Evolutionary conservation across 371 early-diverging fungal genomes (phyloP).

Genomic region (Entomophthora muscae): DNA sequence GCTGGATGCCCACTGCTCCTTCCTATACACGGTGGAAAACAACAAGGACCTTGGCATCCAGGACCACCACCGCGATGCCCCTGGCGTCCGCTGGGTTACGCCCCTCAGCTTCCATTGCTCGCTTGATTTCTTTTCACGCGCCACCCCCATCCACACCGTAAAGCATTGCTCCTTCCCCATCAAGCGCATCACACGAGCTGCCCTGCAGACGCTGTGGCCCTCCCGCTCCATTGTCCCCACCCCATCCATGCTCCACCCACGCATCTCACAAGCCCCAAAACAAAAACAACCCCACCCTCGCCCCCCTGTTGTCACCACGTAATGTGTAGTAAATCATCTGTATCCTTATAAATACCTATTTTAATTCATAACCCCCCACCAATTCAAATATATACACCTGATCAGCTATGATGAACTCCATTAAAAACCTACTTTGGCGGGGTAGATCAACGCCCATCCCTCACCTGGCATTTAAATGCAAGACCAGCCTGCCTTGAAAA

Average conservation of each 20-base stretch:
- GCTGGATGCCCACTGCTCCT: not conserved
- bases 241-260: not conserved
- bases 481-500: no score
- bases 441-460: no score
- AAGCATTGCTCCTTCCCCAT: not conserved
- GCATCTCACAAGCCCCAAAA: not conserved
- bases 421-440: no score
- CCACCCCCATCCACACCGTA: not conserved
- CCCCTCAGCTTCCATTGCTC: slow-evolving; percentile 4
- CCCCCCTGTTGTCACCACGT: no score
- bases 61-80: not conserved
- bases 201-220: not conserved
- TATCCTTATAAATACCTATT: no score
- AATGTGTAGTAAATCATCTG: no score
- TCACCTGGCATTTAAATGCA: no score
- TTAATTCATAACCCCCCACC: no score
- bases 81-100: slow-evolving; percentile 1
- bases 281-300: no score
- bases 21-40: slow-evolving; percentile 6
- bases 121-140: not conserved
- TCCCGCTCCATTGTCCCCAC: not conserved
- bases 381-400: no score
- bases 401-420: no score
- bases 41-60: not conserved
- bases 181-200: not conserved